Conservation (phyloP, 2,329 filamentous ascomycete genomes). For the Apiospora saccharicola region DNA sequence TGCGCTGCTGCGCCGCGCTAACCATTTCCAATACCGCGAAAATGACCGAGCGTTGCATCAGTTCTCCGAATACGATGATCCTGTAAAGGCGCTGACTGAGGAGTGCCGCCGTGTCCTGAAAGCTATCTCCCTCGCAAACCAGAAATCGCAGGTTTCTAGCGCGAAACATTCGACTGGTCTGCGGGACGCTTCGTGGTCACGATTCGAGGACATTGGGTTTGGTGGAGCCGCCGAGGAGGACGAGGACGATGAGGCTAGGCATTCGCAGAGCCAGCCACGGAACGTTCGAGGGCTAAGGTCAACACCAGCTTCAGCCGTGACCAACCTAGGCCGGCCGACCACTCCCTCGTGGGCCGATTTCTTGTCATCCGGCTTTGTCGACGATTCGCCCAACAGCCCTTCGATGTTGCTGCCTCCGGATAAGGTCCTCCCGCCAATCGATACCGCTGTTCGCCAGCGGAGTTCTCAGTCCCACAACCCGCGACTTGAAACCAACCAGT, state of each 20-base stretch:
- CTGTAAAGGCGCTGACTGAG: conserved; percentile 85
- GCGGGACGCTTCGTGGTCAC: conserved; percentile 91
- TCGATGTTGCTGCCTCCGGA: conserved; percentile 88
- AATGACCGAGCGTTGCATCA: conserved; percentile 84
- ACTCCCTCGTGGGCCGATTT: conserved; percentile 99
- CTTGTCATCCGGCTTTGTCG: conserved; percentile 88
- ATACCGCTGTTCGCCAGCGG: conserved; percentile 72
- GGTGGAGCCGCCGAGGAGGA: conserved; percentile 76
- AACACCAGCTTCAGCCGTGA: conserved; percentile 71
- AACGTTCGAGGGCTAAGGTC: conserved; percentile 62
- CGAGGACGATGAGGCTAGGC: conserved; percentile 67
- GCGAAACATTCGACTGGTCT: conserved; percentile 75
- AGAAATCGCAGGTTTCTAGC: conserved; percentile 80
- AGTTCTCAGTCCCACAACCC: conserved; percentile 87
- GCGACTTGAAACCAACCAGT: conserved; percentile 70
- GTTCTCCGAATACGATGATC: conserved; percentile 90
- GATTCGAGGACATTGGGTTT: conserved; percentile 95
- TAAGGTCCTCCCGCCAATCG: conserved; percentile 87
- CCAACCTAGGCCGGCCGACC: conserved; percentile 79
- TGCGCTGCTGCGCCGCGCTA: conserved; percentile 85
- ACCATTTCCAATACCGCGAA: conserved; percentile 94
- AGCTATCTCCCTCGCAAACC: conserved; percentile 87
- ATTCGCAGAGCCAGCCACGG: conserved; percentile 48
- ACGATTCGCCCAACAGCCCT: conserved; percentile 70
- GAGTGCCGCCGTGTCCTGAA: conserved; percentile 92